Evolutionary conservation across 139 green algal genomes (phyloP), one percentile per base, ranked within the genome.

Genomic region (Pleodorina starrii): DNA sequence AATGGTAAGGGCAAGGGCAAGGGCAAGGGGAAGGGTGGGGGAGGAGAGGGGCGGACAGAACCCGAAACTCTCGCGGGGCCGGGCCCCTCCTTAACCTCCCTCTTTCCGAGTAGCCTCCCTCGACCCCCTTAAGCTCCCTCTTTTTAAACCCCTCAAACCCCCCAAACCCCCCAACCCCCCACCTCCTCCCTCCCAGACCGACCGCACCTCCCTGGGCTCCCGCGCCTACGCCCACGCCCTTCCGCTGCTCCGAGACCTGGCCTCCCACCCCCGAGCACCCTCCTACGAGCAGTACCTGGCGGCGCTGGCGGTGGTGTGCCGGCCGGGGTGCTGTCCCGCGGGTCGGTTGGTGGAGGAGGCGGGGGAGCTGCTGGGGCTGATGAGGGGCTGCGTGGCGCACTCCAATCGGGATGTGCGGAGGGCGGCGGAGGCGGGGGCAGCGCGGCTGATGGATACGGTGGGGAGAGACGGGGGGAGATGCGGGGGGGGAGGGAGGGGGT

Each of bases 241-340:
- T 12, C 42, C 60, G 16, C 60, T 77, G 60, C 81, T 87, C 42
- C 43, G 42, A 0, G 5, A 17, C 10, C 81, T 80, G 32, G 46
- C 82, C 16, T 43, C 32, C 27, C 38, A 21, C 17, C 63, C 43
- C 38, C 59, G 80, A 0, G n/a, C 29, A 21, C 32, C 79, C 51
- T n/a, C 3, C 16, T 86, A 86, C 54, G 38, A 86, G 19, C 60
- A 35, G 6, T 77, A 71, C 82, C 82, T 88, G 66, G 82, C 82
- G 44, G 82, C 82, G 2, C n/a, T 88, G 82, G 63, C 63, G 9
- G 63, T 88, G 60, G 44, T 79, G 63, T 76, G 38, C 25, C 16
- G 44, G 60, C 82, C 63, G 32, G 82, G 82, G 32, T n/a, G 6
- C 17, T 71, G 69, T 50, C 82, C 46, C 40, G 12, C 23, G 32